Base-by-base conservation (phyloP, 148 eudicot genomes). In the Fagopyrum tataricum region DNA sequence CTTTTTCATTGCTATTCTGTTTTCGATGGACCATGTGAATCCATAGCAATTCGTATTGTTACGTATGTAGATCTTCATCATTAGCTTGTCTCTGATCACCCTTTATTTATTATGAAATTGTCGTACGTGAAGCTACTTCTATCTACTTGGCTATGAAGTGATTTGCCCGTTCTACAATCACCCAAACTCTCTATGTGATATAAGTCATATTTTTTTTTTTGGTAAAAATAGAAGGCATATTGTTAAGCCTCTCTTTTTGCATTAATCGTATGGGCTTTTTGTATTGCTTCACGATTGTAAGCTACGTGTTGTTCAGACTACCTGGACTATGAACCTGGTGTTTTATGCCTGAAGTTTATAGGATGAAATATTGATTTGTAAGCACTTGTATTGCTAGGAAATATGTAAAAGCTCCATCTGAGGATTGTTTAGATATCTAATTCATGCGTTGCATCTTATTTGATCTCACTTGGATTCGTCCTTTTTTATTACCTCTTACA, bases 401-500 rank as follows among this genome's bases (percentile, higher is more conserved):
- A 61, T 61, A 11, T 10, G 5, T 13, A 17, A 24, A 26, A 61
- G 15, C 40, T 59, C 67, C 40, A 61, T 61, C 40, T 26, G 41
- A 18, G 61, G 8, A 55, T 55, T 31, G 37, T 31, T 26, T 31
- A 31, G 37, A 31, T 31, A 26, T 24, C 14, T 61, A 24, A 0
- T 31, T 61, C 39, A 23, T 10, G 11, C 4, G 67, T 24, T 13
- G 7, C 24, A 24, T 26, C 14, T 9, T 58, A 11, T 61, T 61
- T 12, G 26, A 9, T 61, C 67, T 61, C 41, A 73, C 68, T 7
- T 55, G 48, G 67, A 41, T 11, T 23, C 13, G 10, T 10, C 40
- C 18, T 26, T 37, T 48, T 56, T 67, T 10, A 47, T 20, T 64
- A 64, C 42, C 20, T 15, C 74, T 75, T 71, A 69, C 86, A 95